A percentile compares a stretch with the other conserved stretches of the same genome.
Conservation (phyloP, 2,329 filamentous ascomycete genomes). For the Raffaelea albimanens region DNA sequence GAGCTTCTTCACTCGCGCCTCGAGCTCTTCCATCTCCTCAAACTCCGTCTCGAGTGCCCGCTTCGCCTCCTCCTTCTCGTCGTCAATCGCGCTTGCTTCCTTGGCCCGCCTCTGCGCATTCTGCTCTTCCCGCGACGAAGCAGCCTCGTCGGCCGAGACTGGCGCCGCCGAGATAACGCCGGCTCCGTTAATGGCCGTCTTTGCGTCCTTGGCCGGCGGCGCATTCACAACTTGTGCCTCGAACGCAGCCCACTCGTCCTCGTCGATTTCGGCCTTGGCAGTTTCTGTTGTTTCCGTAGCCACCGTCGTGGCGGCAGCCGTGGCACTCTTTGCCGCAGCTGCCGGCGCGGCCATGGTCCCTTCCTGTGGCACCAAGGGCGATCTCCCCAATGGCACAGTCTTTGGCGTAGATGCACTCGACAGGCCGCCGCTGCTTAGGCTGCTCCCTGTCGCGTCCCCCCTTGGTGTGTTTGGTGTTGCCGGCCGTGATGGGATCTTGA, state of each 20-base stretch:
- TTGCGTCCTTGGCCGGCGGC: constrained; percentile 20
- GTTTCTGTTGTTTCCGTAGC: background rate
- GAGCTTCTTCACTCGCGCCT: constrained; percentile 58
- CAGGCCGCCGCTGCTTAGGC: constrained; percentile 11
- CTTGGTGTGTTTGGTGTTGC: constrained; percentile 42
- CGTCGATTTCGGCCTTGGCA: constrained; percentile 39
- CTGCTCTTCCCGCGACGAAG: constrained; percentile 37
- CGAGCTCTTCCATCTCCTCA: constrained; percentile 73
- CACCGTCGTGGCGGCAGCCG: constrained; percentile 9
- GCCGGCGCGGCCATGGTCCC: constrained; percentile 1
- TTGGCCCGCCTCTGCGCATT: constrained; percentile 42
- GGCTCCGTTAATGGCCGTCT: constrained; percentile 23
- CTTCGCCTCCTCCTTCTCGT: constrained; percentile 67
- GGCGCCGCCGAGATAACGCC: constrained; percentile 62
- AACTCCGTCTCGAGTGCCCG: constrained; percentile 68
- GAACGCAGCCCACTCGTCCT: constrained; percentile 80
- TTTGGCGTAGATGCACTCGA: constrained; percentile 24
- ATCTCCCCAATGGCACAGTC: constrained; percentile 24
- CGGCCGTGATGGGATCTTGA: constrained; percentile 54
- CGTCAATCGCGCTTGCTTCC: constrained; percentile 46
- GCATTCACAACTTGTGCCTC: constrained; percentile 64
- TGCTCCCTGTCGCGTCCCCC: constrained; percentile 4
- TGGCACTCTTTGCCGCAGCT: constrained; percentile 8
- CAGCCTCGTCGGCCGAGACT: constrained; percentile 54
- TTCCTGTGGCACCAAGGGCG: constrained; percentile 26